Evolutionary conservation across 192 early-diverging fungal genomes (phyloP).

Genomic region (Umbelopsis vinacea): DNA sequence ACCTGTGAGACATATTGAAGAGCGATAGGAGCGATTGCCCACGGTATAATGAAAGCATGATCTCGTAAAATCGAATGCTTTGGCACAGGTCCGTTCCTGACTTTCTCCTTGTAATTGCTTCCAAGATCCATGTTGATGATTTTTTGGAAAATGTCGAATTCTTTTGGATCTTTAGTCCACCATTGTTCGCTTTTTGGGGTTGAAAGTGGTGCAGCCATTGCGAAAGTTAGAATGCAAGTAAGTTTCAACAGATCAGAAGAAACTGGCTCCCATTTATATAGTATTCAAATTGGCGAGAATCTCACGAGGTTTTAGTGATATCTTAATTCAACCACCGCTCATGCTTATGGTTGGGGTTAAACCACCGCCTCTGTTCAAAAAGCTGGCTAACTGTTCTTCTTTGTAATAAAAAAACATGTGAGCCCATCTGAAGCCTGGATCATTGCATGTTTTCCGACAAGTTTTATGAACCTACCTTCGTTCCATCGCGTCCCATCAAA

Average conservation of each 20-base stretch:
- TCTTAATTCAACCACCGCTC: background rate
- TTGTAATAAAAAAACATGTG: background rate
- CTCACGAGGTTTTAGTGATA: constrained; percentile 11
- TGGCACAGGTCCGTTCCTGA: background rate
- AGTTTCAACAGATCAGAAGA: background rate
- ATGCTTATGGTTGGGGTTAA: background rate
- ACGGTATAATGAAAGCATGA: constrained; percentile 4
- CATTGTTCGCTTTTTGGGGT: constrained; percentile 22
- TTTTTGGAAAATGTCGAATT: background rate
- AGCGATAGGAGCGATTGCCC: constrained; percentile 14
- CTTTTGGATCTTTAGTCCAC: constrained; percentile 19
- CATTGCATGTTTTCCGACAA: background rate
- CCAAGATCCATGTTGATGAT: constrained; percentile 12
- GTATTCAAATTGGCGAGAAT: background rate
- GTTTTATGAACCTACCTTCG: background rate
- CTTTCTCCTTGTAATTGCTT: background rate
- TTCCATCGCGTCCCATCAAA: background rate
- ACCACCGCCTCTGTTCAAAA: background rate
- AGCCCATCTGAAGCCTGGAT: background rate
- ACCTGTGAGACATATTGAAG: constrained; percentile 7
- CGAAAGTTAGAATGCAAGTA: background rate
- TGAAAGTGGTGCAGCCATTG: constrained; percentile 6
- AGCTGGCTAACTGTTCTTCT: constrained; percentile 8
- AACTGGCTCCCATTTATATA: background rate
- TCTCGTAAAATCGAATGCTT: background rate